Evolutionary conservation across 257 asterid species (phyloP), one percentile per base, ranked within the genome.

Genomic region (Jaltomata sinuosa): DNA sequence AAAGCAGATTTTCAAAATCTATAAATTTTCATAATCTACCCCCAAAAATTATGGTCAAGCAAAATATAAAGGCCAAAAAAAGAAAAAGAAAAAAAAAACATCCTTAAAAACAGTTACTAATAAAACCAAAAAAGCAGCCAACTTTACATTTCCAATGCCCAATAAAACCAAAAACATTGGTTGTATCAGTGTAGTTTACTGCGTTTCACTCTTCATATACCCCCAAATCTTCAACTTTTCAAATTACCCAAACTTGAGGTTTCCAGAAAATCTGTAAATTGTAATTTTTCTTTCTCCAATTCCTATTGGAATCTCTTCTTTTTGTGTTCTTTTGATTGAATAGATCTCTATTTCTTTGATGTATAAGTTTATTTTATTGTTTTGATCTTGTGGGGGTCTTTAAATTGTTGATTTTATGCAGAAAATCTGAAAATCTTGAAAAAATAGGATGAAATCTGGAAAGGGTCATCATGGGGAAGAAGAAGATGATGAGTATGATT

Each of bases 401-500:
- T 53, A 84, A 86, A 84, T 87, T 52, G 80, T 82, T 57, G 64
- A 54, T 87, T 86, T 87, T 84, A 55, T 77, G 87, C 90, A 85
- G 91, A 68, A 80, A 72, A 83, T 82, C 52, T 74, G 27, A 81
- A 50, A 83, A 84, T 90, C 76, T 89, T 85, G 86, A 57, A 49
- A 59, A 53, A 74, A 12, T 29, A 77, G 1, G 21, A 88, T 95
- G 99, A 93, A 93, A 90, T 88, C 98, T 64, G 98, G 93, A 34
- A 95, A 92, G 88, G 88, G 88, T 84, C 94, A 89, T 86, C 90
- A 88, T 55, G 97, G 90, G 81, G 98, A 94, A 64, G 97, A 95
- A 69, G 97, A 93, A 31, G 95, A 90, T 87, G 97, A 86, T 88
- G 96, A 94, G 27, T 97, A 90, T 8, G 96, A 95, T 79, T 91